Conservation (phyloP, 2,329 filamentous ascomycete genomes). For the Penicillium nordicum region DNA sequence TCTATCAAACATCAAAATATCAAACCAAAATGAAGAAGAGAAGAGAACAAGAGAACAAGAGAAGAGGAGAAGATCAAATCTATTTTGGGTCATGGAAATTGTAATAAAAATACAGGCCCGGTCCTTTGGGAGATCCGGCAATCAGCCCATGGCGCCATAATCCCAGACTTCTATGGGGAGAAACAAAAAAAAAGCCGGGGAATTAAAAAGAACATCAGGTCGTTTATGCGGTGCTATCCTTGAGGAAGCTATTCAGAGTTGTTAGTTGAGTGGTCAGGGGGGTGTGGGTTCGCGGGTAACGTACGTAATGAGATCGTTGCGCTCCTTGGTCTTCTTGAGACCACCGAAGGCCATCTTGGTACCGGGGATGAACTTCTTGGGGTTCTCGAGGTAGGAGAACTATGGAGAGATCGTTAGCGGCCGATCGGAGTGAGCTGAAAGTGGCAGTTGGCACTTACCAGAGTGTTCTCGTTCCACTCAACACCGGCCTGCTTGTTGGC, state of each 20-base stretch:
- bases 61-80: slow-evolving; percentile 24
- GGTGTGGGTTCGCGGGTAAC: slow-evolving; percentile 37
- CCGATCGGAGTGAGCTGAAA: not conserved
- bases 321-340: slow-evolving; percentile 99
- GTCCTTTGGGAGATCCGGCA: slow-evolving; percentile 21
- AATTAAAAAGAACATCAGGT: slow-evolving; percentile 21
- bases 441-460: slow-evolving; percentile 56
- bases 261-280: slow-evolving; percentile 13
- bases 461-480: slow-evolving; percentile 77
- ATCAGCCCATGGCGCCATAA: slow-evolving; percentile 26
- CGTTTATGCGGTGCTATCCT: slow-evolving; percentile 38
- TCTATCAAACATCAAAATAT: slow-evolving; percentile 11
- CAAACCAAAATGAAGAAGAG: slow-evolving; percentile 16
- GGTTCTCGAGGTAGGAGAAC: slow-evolving; percentile 99
- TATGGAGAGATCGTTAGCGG: slow-evolving; percentile 36
- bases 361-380: slow-evolving; percentile 99
- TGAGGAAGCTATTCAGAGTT: slow-evolving; percentile 33
- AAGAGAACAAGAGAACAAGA: too few relatives aligned
- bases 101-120: slow-evolving; percentile 41
- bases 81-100: slow-evolving; percentile 34
- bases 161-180: slow-evolving; percentile 19
- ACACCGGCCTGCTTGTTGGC: slow-evolving; percentile 98
- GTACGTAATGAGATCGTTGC: slow-evolving; percentile 97
- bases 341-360: slow-evolving; percentile 99
- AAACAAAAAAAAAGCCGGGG: slow-evolving; percentile 8